Evolutionary conservation across 2,329 filamentous ascomycete genomes (phyloP).

Genomic region (Hymenoscyphus repandus): DNA sequence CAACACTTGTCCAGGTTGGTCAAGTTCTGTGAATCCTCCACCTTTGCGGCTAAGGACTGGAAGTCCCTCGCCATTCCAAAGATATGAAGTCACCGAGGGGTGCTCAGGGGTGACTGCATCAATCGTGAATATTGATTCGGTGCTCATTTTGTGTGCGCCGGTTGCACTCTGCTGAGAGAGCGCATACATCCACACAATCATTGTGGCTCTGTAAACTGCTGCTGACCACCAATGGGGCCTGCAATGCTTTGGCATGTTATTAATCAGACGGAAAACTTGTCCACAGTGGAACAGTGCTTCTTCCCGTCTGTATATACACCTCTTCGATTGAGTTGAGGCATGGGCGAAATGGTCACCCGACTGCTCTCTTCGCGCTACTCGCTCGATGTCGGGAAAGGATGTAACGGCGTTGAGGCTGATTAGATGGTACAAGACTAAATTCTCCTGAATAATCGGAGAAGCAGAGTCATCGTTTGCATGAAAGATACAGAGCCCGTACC

Average conservation of each 20-base stretch:
- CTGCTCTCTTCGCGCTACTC: conserved; percentile 56
- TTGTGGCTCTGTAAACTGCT: conserved; percentile 61
- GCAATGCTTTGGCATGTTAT: conserved; percentile 52
- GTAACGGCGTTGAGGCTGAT: conserved; percentile 65
- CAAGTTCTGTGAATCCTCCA: conserved; percentile 39
- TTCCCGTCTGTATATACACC: conserved; percentile 57
- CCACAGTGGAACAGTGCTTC: conserved; percentile 64
- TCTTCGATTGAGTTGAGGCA: conserved; percentile 52
- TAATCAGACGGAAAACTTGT: conserved; percentile 58
- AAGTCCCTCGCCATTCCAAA: conserved; percentile 47
- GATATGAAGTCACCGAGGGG: conserved; percentile 44
- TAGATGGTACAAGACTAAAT: conserved; percentile 64
- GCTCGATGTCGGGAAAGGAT: conserved; percentile 63
- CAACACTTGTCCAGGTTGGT: conserved; percentile 43
- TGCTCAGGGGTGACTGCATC: conserved; percentile 47
- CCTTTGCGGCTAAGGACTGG: conserved; percentile 46
- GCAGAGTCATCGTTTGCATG: conserved; percentile 50
- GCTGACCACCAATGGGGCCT: conserved; percentile 68
- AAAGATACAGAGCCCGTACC: conserved; percentile 59
- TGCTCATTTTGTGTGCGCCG: conserved; percentile 25
- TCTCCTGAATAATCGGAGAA: conserved; percentile 58
- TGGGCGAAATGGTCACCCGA: conserved; percentile 47
- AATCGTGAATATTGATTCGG: conserved; percentile 41
- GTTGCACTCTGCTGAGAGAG: conserved; percentile 43
- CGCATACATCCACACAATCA: conserved; percentile 60